Base-by-base conservation (phyloP, 2,329 filamentous ascomycete species). In the Sphaceloma murrayae region DNA sequence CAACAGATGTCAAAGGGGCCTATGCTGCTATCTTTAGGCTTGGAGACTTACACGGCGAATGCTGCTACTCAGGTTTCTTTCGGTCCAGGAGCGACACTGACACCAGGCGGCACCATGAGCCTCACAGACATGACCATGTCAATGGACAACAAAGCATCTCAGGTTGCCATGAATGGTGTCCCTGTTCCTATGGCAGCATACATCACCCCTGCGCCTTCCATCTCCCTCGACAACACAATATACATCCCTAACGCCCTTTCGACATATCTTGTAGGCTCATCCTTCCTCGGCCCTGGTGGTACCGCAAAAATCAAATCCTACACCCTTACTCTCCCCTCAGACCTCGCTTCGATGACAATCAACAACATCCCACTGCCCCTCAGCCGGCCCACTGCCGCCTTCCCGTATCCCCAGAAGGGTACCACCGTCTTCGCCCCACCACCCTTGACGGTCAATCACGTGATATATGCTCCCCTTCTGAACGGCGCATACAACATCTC, bases 11-110 rank as follows among this genome's bases (percentile, higher is more conserved):
- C 39, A 21, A 45, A 24, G 10, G 44, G 46, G 14, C 33, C 38
- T 11, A 30, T 46, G n/a, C 46, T 67, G 5, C 47, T 69, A 26
- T 67, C 62, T 1, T 52, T 70, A 14, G 66, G 65, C 9, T 58
- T 57, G 0, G 53, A 57, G 2, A 62, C 57, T 1, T 57, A 65
- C 21, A 67, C 65, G 1, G 63, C 62, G 1, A 68, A 69, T 50
- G 65, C 66, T 24, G 65, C 65, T 3, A 68, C 66, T 1, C 66
- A 69, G 30, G 69, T 65, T 54, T 62, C 61, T 36, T 50, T 70
- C 4, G 60, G 49, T 1, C 57, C 63, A 2, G 64, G 62, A 5
- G 56, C 62, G 32, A 57, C 52, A 1, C 48, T 62, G 32, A 56
- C 54, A 3, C 57, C 60, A 6, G 59, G 67, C 10, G n/a, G n/a